phyloP scores from a whole-genome alignment of 176 grass and related monocot genomes.

The Secale cereale region DNA sequence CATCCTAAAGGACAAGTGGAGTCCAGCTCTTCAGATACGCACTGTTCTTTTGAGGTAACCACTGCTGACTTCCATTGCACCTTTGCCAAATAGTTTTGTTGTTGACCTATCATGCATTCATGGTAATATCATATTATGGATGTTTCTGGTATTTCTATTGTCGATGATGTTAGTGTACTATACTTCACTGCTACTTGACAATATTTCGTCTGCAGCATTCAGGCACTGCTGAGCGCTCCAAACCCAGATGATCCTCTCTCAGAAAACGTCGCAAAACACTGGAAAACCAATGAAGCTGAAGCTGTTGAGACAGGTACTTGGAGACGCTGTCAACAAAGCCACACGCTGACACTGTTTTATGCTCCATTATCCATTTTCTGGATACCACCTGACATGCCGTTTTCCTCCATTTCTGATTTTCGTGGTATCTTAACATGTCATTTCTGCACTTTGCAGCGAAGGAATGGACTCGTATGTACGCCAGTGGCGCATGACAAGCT shows the following conservation, averaged over 20 bases:
- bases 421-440: background rate
- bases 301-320: slow-evolving; percentile 84
- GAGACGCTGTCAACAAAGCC: background rate
- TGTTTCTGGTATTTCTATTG: slow-evolving; percentile 1
- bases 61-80: background rate
- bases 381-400: background rate
- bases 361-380: background rate
- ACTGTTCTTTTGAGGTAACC: slow-evolving; percentile 79
- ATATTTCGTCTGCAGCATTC: slow-evolving; percentile 57
- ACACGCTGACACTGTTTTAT: background rate
- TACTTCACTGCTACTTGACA: slow-evolving; percentile 10
- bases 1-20: slow-evolving; percentile 93
- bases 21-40: slow-evolving; percentile 83
- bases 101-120: background rate
- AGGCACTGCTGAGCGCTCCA: slow-evolving; percentile 88
- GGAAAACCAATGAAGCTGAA: slow-evolving; percentile 89
- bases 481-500: slow-evolving; percentile 55
- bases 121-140: background rate
- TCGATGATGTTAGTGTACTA: slow-evolving; percentile 6
- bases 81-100: background rate
- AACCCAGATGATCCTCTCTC: slow-evolving; percentile 95
- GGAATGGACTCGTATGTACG: slow-evolving; percentile 85
- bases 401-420: slow-evolving; percentile 3
- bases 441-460: slow-evolving; percentile 54
- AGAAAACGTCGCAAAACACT: slow-evolving; percentile 93